Conservation (phyloP, 2,329 filamentous ascomycete genomes). For the Penicillium sp. region DNA sequence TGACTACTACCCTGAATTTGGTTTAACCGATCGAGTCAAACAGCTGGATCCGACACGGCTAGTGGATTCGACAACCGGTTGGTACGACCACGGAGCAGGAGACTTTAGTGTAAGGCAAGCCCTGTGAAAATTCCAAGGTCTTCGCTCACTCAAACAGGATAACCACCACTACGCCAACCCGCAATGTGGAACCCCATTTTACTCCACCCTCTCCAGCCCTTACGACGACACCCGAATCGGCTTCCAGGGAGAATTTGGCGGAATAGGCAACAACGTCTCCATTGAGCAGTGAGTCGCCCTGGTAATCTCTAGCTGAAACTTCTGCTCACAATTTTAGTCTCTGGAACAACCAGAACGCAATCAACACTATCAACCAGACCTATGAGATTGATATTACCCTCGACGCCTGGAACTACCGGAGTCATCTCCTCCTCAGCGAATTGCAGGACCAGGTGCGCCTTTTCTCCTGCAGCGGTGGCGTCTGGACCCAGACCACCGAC, state of each 20-base stretch:
- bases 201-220: conserved; percentile 57
- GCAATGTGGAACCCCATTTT: conserved; percentile 70
- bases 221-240: conserved; percentile 63
- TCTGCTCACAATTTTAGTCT: conserved; percentile 43
- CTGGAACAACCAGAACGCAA: conserved; percentile 63
- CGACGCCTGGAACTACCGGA: conserved; percentile 66
- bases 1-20: conserved; percentile 55
- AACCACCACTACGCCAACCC: conserved; percentile 73
- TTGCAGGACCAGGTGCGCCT: conserved; percentile 51
- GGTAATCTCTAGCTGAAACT: neutral
- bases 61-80: conserved; percentile 64
- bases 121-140: too few relatives aligned
- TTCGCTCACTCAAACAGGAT: conserved; percentile 45
- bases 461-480: conserved; percentile 65
- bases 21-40: conserved; percentile 56
- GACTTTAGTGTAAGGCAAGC: conserved; percentile 53
- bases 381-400: conserved; percentile 65
- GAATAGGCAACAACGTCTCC: conserved; percentile 65
- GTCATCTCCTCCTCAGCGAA: conserved; percentile 52
- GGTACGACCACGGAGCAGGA: conserved; percentile 67
- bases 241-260: conserved; percentile 71
- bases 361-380: conserved; percentile 63
- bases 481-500: conserved; percentile 74
- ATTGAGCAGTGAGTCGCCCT: conserved; percentile 55
- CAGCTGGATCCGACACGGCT: conserved; percentile 64